These are phyloP conservation scores for Chaetomium tenue DNA, from an alignment of 495 filamentous ascomycete genomes.

Conservation along the genomic window DNA sequence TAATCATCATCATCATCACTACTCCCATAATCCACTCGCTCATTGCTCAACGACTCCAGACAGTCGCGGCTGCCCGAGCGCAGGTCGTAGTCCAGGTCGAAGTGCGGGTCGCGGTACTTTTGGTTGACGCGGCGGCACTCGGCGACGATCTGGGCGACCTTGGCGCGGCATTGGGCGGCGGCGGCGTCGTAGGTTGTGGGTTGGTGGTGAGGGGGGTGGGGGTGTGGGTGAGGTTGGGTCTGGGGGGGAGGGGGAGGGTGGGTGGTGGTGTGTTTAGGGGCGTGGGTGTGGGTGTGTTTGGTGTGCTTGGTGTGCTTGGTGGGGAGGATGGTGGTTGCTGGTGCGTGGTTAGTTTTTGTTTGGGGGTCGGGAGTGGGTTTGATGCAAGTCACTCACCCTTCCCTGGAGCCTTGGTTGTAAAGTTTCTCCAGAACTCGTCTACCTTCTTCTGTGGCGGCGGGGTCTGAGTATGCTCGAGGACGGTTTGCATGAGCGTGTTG, in stretches of 20 bases:
- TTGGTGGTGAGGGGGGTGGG: slow-evolving; percentile 22
- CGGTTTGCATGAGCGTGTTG: slow-evolving; percentile 10
- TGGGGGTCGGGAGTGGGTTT: not conserved
- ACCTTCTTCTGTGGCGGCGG: slow-evolving; percentile 66
- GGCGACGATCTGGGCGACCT: slow-evolving; percentile 76
- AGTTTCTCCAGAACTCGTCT: slow-evolving; percentile 76
- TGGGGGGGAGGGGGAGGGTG: slow-evolving; percentile 25
- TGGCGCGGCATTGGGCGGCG: slow-evolving; percentile 61
- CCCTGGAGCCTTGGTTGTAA: slow-evolving; percentile 62
- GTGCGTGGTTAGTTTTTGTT: not conserved
- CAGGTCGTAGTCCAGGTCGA: slow-evolving; percentile 81
- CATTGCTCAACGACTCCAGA: slow-evolving; percentile 59
- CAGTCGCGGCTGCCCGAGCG: slow-evolving; percentile 60
- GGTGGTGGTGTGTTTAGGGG: slow-evolving; percentile 35
- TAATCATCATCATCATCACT: not conserved
- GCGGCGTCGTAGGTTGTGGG: slow-evolving; percentile 73
- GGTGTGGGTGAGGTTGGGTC: slow-evolving; percentile 22
- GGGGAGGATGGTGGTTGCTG: slow-evolving; percentile 72
- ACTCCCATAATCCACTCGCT: slow-evolving; percentile 11
- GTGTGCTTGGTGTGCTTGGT: slow-evolving; percentile 68
- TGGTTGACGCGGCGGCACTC: slow-evolving; percentile 84
- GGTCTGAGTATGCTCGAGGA: slow-evolving; percentile 29
- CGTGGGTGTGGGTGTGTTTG: slow-evolving; percentile 61
- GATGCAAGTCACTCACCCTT: slow-evolving; percentile 36
- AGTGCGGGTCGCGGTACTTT: slow-evolving; percentile 86